Conservation (phyloP, 169 alveolate species). For the Babesia ovata region DNA sequence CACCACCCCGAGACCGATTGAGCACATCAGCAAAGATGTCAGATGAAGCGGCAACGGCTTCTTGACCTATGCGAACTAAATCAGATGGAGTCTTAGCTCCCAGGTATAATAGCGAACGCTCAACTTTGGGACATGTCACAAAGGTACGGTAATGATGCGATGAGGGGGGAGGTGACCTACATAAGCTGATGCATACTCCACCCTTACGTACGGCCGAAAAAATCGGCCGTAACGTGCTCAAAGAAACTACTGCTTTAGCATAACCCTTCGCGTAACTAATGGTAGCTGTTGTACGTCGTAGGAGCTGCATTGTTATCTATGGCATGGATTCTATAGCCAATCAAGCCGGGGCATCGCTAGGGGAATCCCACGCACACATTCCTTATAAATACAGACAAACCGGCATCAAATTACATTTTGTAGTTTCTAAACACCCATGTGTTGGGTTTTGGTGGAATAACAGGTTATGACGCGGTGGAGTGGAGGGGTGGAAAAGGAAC, state of each 20-base stretch:
- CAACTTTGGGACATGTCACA: background rate
- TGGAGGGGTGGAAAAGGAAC: background rate
- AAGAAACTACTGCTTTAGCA: background rate
- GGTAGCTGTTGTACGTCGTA: background rate
- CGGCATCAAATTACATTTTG: background rate
- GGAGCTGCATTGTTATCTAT: slow-evolving; percentile 13
- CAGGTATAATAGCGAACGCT: slow-evolving; percentile 1
- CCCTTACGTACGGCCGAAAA: background rate
- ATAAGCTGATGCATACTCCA: background rate
- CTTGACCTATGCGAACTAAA: slow-evolving; percentile 19
- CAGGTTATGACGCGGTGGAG: background rate
- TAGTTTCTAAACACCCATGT: background rate
- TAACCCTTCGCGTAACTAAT: background rate
- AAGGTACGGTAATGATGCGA: background rate
- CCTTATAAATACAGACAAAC: background rate
- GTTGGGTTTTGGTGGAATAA: background rate
- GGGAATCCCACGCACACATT: background rate
- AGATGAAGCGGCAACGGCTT: slow-evolving; percentile 23
- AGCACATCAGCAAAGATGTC: slow-evolving; percentile 14
- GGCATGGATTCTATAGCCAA: background rate
- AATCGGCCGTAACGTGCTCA: background rate
- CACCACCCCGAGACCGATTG: background rate
- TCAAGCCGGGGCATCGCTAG: background rate
- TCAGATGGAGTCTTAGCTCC: slow-evolving; percentile 29
- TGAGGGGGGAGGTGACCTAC: background rate